These are phyloP conservation scores for Haplosporangium sp. DNA, from an alignment of 371 early-diverging fungal genomes.

Conservation along the genomic window DNA sequence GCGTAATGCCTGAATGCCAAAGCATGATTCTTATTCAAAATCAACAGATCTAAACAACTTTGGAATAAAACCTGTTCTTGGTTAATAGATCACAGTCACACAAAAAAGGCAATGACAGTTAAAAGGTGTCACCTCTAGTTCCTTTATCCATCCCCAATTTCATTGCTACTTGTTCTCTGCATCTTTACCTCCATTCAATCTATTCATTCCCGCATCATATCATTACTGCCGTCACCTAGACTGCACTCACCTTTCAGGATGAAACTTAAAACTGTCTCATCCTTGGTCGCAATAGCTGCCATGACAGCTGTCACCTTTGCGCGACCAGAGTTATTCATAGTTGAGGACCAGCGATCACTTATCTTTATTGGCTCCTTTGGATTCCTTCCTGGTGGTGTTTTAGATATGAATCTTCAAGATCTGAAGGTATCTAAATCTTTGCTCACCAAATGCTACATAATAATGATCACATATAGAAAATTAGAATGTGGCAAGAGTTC, in stretches of 20 bases:
- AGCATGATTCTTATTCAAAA: conserved; percentile 12
- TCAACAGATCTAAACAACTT: conserved; percentile 8
- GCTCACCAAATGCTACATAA: not conserved
- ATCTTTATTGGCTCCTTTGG: conserved; percentile 64
- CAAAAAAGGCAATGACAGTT: no score
- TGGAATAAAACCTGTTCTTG: not conserved
- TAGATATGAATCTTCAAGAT: conserved; percentile 57
- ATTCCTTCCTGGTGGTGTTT: conserved; percentile 61
- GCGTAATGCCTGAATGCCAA: conserved; percentile 18
- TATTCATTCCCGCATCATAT: not conserved
- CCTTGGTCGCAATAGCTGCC: conserved; percentile 17
- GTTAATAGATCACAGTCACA: not conserved
- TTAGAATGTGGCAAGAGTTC: not conserved
- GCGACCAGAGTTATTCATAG: conserved; percentile 57
- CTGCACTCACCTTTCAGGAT: conserved; percentile 15
- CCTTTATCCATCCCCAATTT: not conserved
- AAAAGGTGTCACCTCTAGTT: no score
- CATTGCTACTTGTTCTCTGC: not conserved
- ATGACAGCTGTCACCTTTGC: conserved; percentile 30
- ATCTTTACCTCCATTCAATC: not conserved
- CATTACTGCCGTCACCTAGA: not conserved
- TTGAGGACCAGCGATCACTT: conserved; percentile 58
- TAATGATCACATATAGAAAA: not conserved
- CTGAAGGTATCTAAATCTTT: conserved; percentile 52
- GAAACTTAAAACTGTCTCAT: conserved; percentile 34